Evolutionary conservation across 306 rosid genomes (phyloP).

Genomic region (Trifolium dubium): DNA sequence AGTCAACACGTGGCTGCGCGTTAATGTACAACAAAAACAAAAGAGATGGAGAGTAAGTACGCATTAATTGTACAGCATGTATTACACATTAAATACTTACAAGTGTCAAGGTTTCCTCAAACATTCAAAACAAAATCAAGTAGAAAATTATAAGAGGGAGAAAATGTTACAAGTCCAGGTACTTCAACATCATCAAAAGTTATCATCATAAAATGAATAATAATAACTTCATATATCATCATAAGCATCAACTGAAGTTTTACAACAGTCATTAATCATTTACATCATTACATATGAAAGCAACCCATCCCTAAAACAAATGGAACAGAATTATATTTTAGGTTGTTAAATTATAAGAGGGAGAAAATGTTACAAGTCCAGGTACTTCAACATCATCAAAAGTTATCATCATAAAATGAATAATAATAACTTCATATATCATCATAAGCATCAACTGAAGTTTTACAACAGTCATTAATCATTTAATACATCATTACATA

Average conservation of each 20-base stretch:
- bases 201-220: conserved; percentile 29
- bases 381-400: conserved; percentile 9
- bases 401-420: conserved; percentile 20
- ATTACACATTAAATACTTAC: conserved; percentile 4
- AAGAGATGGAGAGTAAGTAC: neutral
- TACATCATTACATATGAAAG: neutral
- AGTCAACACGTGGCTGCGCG: conserved; percentile 91
- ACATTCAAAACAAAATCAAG: conserved; percentile 11
- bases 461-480: conserved; percentile 1
- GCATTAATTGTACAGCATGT: conserved; percentile 8
- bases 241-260: conserved; percentile 20
- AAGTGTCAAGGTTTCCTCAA: conserved; percentile 7
- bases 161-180: conserved; percentile 3
- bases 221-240: conserved; percentile 18
- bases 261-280: conserved; percentile 1
- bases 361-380: conserved; percentile 3
- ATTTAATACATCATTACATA: neutral
- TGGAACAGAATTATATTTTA: neutral
- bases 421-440: conserved; percentile 24
- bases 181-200: conserved; percentile 5
- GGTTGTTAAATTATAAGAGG: conserved; percentile 1
- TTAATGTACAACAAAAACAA: conserved; percentile 22
- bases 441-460: conserved; percentile 19
- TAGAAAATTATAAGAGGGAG: neutral
- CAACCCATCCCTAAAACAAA: neutral